A percentile compares a stretch with the other conserved stretches of the same genome.
Evolutionary conservation across 345 rosid species (phyloP).

Genomic region (Populus ilicifolia): DNA sequence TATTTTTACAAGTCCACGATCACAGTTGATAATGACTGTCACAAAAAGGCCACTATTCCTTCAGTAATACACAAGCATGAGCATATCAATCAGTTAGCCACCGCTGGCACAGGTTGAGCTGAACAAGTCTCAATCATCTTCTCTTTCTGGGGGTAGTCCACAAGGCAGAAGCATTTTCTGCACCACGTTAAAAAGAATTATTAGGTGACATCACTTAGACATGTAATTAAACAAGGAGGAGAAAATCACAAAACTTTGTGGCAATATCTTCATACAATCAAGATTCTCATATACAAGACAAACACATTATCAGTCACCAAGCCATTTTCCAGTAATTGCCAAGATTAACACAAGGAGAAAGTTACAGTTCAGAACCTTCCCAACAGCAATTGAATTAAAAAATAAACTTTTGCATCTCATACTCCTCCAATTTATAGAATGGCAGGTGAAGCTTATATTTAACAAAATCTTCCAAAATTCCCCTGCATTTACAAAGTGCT

Average conservation of each 20-base stretch:
- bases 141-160: slow-evolving; percentile 95
- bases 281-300: not conserved
- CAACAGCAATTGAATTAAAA: not conserved
- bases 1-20: not conserved
- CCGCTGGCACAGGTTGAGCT: not conserved
- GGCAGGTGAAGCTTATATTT: not conserved
- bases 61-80: not conserved
- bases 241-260: not conserved
- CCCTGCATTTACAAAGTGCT: not conserved
- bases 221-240: not conserved
- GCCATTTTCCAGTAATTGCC: not conserved
- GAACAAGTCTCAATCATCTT: slow-evolving; percentile 49
- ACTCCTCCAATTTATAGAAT: not conserved
- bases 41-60: not conserved
- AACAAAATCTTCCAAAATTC: not conserved
- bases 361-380: not conserved
- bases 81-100: not conserved
- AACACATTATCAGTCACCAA: not conserved
- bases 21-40: not conserved
- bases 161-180: slow-evolving; percentile 98
- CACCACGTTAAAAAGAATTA: slow-evolving; percentile 12
- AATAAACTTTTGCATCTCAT: not conserved
- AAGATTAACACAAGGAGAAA: not conserved
- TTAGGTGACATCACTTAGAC: not conserved
- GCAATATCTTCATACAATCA: not conserved